A percentile compares a stretch with the other conserved stretches of the same genome.
phyloP scores from a whole-genome alignment of 192 early-diverging fungal species.

The Pilobolus umbonatus region DNA sequence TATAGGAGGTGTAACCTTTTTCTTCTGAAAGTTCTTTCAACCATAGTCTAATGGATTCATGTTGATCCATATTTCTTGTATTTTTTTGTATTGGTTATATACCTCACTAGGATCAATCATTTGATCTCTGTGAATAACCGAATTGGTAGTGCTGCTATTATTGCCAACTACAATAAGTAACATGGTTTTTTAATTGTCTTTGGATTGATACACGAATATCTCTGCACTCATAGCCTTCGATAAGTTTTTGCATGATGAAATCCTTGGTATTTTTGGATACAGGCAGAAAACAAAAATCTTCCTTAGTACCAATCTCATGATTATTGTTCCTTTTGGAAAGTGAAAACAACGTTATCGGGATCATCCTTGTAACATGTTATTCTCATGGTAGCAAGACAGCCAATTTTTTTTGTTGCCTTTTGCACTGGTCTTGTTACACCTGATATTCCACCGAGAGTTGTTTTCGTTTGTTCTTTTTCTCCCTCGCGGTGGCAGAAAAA shows the following conservation, averaged over 20 bases:
- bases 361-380: background rate
- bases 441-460: background rate
- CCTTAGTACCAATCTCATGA: background rate
- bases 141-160: background rate
- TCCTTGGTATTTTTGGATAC: background rate
- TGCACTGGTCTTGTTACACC: background rate
- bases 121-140: background rate
- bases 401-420: background rate
- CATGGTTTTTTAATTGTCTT: background rate
- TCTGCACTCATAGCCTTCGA: background rate
- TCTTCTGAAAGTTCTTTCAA: too few relatives aligned
- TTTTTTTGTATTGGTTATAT: background rate
- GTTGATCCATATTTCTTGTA: background rate
- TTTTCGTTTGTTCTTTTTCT: background rate
- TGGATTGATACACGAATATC: conserved; percentile 5
- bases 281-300: background rate
- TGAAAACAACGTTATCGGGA: background rate
- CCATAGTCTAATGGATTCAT: too few relatives aligned
- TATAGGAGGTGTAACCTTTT: too few relatives aligned
- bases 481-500: background rate
- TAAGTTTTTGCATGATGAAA: background rate
- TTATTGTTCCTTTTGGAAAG: background rate
- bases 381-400: background rate
- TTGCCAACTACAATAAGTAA: background rate
- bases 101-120: background rate